Conservation (phyloP, 257 asterid species). For the Schizonepeta tenuifolia region DNA sequence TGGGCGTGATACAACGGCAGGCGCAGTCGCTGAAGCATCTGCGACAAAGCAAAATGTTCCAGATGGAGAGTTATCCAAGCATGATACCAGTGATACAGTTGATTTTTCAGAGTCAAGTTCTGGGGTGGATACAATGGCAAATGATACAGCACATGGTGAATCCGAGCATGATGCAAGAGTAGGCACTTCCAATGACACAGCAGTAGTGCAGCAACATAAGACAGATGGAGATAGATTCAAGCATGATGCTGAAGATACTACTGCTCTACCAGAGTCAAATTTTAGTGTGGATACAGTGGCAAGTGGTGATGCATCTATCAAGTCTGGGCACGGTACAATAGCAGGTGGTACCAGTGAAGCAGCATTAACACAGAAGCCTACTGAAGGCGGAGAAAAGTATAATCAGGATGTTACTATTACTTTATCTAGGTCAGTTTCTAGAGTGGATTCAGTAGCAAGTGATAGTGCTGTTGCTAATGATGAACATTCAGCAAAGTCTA, state of each 20-base stretch:
- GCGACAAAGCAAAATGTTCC: conserved; percentile 41
- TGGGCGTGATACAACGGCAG: conserved; percentile 48
- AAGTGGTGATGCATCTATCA: conserved; percentile 38
- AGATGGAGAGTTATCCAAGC: conserved; percentile 49
- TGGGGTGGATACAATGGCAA: conserved; percentile 39
- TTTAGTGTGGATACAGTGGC: conserved; percentile 40
- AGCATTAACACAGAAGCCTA: conserved; percentile 34
- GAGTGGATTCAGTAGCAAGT: conserved; percentile 41
- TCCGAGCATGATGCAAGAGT: conserved; percentile 51
- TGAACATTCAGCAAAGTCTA: conserved; percentile 41
- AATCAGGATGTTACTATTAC: conserved; percentile 29
- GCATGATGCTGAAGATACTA: conserved; percentile 39
- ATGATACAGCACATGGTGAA: conserved; percentile 39
- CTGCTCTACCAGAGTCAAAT: conserved; percentile 44
- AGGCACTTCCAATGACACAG: conserved; percentile 37
- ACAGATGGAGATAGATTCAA: conserved; percentile 47
- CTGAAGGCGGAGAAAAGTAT: conserved; percentile 48
- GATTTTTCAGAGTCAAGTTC: conserved; percentile 48
- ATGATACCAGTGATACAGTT: conserved; percentile 37
- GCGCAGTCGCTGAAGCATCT: conserved; percentile 38
- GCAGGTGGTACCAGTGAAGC: conserved; percentile 36
- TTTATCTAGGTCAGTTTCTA: conserved; percentile 47
- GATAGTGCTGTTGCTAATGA: conserved; percentile 39
- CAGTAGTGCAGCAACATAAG: conserved; percentile 37
- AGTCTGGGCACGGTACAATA: conserved; percentile 51